Conservation (phyloP, 2,329 filamentous ascomycete species). For the Verruconis gallopava region DNA sequence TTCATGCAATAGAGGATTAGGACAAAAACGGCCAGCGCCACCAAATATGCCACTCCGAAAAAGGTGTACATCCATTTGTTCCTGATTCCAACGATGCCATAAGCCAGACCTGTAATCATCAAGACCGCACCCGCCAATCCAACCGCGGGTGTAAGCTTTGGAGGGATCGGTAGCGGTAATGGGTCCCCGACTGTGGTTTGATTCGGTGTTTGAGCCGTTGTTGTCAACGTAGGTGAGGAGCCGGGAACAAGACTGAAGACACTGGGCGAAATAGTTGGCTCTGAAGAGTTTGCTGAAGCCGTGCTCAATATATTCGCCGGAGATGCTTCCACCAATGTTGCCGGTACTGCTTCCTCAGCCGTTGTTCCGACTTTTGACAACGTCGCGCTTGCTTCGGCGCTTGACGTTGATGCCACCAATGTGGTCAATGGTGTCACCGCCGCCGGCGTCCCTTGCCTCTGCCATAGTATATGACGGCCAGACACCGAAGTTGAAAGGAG, state of each 20-base stretch:
- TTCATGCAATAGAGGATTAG: constrained; percentile 83
- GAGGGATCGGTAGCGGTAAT: constrained; percentile 52
- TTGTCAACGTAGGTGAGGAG: background rate
- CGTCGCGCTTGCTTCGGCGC: too few relatives aligned
- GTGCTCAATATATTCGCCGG: background rate
- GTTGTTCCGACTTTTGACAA: too few relatives aligned
- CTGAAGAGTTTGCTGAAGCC: too few relatives aligned
- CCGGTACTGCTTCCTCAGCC: too few relatives aligned
- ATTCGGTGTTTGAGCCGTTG: background rate
- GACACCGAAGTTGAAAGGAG: too few relatives aligned
- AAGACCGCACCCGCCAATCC: constrained; percentile 68
- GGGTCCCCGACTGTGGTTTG: constrained; percentile 2
- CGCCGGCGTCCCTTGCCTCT: too few relatives aligned
- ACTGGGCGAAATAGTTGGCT: too few relatives aligned
- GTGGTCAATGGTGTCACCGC: too few relatives aligned
- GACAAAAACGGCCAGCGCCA: constrained; percentile 29
- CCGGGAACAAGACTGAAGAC: background rate
- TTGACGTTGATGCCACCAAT: too few relatives aligned
- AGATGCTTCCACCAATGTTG: background rate
- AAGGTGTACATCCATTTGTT: constrained; percentile 43
- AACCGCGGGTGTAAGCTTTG: constrained; percentile 66
- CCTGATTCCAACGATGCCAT: constrained; percentile 70
- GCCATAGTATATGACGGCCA: too few relatives aligned
- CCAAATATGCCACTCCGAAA: constrained; percentile 4
- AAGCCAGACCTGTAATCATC: constrained; percentile 55